Conservation (phyloP, 345 rosid genomes). For the Melaleuca alternifolia region DNA sequence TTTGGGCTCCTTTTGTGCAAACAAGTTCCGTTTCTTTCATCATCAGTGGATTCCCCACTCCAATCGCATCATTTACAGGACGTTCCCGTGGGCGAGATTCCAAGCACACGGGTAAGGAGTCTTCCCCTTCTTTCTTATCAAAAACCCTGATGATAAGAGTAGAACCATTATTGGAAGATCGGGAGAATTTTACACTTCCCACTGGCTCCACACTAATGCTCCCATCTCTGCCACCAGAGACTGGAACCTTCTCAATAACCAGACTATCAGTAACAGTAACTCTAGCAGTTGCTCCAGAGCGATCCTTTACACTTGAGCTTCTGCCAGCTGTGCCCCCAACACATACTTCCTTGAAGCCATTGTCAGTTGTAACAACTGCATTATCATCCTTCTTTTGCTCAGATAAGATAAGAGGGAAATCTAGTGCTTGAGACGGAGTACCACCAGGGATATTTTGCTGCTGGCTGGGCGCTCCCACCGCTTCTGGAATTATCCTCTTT, state of each 20-base stretch:
- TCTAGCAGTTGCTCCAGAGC: constrained; percentile 67
- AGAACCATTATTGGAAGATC: constrained; percentile 17
- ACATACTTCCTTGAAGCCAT: constrained; percentile 26
- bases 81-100: constrained; percentile 82
- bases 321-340: constrained; percentile 31
- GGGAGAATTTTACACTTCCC: constrained; percentile 45
- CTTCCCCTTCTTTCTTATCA: constrained; percentile 73
- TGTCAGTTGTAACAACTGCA: constrained; percentile 29
- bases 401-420: constrained; percentile 24
- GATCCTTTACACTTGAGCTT: constrained; percentile 57
- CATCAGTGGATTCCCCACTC: constrained; percentile 46
- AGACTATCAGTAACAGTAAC: constrained; percentile 67
- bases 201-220: constrained; percentile 45
- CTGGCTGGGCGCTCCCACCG: constrained; percentile 71
- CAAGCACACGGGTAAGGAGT: constrained; percentile 60
- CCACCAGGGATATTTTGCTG: constrained; percentile 37
- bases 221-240: constrained; percentile 41
- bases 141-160: constrained; percentile 67
- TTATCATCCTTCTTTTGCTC: constrained; percentile 36
- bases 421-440: constrained; percentile 23
- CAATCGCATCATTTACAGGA: constrained; percentile 68
- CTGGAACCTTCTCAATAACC: constrained; percentile 76
- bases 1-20: constrained; percentile 65
- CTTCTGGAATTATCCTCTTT: constrained; percentile 98
- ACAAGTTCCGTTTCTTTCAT: constrained; percentile 78